These are phyloP conservation scores for Cafeteria roenbergensis DNA, from an alignment of 108 stramenopile genomes.

Conservation along the genomic window DNA sequence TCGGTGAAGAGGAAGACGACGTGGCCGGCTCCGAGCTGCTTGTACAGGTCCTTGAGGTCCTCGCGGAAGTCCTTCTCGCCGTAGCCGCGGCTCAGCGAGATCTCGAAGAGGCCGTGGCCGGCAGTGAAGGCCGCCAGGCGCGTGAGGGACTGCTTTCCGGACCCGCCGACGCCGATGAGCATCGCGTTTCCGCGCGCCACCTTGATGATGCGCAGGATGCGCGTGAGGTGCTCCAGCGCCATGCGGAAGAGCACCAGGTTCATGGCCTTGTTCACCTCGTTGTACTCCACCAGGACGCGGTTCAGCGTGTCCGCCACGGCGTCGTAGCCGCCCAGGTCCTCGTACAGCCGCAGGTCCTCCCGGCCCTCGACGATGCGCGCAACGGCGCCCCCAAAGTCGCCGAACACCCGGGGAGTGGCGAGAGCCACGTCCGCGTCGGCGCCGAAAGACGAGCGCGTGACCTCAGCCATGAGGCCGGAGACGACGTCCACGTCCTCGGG, in stretches of 20 bases:
- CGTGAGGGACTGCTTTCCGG: conserved; percentile 51
- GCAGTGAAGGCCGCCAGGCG: conserved; percentile 46
- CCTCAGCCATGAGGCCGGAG: conserved; percentile 20
- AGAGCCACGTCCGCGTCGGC: conserved; percentile 15
- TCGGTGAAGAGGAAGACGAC: conserved; percentile 60
- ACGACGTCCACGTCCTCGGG: conserved; percentile 31
- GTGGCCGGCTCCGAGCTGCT: conserved; percentile 27
- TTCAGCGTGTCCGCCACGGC: conserved; percentile 41
- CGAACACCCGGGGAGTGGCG: conserved; percentile 34
- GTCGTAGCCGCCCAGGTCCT: conserved; percentile 41
- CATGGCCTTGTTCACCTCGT: conserved; percentile 48
- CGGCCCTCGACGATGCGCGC: conserved; percentile 31
- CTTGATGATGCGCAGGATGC: conserved; percentile 45
- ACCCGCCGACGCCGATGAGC: conserved; percentile 55
- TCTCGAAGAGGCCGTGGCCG: conserved; percentile 48
- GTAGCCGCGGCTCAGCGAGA: conserved; percentile 47
- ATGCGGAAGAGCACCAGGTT: conserved; percentile 51
- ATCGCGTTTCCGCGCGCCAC: conserved; percentile 51
- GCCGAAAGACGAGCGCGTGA: conserved; percentile 24
- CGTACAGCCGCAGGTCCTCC: conserved; percentile 49
- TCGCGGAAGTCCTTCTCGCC: conserved; percentile 49
- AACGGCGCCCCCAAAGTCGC: conserved; percentile 37
- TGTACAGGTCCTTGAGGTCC: conserved; percentile 50
- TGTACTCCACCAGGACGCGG: conserved; percentile 52
- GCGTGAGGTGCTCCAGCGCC: conserved; percentile 48